These are phyloP conservation scores for Amanita subjunquillea DNA, from an alignment of 768 basidiomycete genomes.

Conservation along the genomic window DNA sequence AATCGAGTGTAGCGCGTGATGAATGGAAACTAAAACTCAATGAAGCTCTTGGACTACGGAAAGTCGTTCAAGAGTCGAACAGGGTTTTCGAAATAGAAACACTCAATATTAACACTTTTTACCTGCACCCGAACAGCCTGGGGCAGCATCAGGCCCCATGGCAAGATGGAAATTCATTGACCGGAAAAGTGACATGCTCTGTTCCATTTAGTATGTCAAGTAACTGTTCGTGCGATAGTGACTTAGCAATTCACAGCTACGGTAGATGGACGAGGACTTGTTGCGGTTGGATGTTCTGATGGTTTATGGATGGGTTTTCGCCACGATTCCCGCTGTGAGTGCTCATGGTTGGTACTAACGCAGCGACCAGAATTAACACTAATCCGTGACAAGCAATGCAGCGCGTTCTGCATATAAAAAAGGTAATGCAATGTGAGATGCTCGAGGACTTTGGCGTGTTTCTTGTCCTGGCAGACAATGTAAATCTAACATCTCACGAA, in stretches of 20 bases:
- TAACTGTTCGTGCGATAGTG: neutral
- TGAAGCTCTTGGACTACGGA: conserved; percentile 78
- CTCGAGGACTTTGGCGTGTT: conserved; percentile 95
- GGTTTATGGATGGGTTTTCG: conserved; percentile 98
- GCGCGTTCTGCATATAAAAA: conserved; percentile 86
- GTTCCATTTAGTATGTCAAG: conserved; percentile 75
- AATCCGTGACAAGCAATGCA: conserved; percentile 57
- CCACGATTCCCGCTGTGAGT: conserved; percentile 76
- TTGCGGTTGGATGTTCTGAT: conserved; percentile 91
- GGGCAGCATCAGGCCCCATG: conserved; percentile 43
- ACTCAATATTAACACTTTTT: conserved; percentile 81
- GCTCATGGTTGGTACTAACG: neutral
- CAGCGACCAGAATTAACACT: neutral
- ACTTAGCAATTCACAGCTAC: conserved; percentile 43
- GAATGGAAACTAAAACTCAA: conserved; percentile 91
- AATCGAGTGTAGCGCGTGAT: conserved; percentile 57
- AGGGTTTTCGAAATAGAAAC: conserved; percentile 93
- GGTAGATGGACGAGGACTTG: conserved; percentile 73
- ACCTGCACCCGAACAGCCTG: conserved; percentile 55
- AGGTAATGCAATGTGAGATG: conserved; percentile 93
- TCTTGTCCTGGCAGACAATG: conserved; percentile 91
- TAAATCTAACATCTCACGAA: conserved; percentile 11
- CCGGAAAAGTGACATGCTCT: conserved; percentile 88
- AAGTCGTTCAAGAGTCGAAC: conserved; percentile 85
- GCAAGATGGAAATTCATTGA: conserved; percentile 59